Conservation (phyloP, 306 rosid species). For the Purshia tridentata region DNA sequence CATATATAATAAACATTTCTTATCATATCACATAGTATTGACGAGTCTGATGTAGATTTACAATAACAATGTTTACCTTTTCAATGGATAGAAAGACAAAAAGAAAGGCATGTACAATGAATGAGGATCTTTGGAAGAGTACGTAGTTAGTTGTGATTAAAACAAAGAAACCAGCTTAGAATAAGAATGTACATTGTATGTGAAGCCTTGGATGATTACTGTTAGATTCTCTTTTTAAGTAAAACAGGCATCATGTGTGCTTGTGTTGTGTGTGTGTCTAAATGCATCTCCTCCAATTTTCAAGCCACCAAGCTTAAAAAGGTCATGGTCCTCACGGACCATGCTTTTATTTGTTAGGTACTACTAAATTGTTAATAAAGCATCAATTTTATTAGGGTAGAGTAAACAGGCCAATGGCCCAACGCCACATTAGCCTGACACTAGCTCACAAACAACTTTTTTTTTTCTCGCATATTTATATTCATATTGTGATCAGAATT, state of each 20-base stretch:
- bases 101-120: conserved; percentile 32
- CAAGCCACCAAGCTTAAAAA: conserved; percentile 8
- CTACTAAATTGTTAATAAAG: neutral
- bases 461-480: too few relatives aligned
- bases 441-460: too few relatives aligned
- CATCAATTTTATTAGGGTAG: too few relatives aligned
- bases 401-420: too few relatives aligned
- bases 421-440: too few relatives aligned
- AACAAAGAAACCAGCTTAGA: conserved; percentile 11
- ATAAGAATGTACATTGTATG: conserved; percentile 31
- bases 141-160: conserved; percentile 17
- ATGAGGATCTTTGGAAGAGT: conserved; percentile 14
- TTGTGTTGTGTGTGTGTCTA: neutral
- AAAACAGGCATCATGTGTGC: conserved; percentile 22
- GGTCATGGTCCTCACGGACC: neutral
- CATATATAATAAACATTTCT: too few relatives aligned
- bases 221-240: conserved; percentile 34
- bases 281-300: conserved; percentile 2
- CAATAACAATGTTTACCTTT: too few relatives aligned
- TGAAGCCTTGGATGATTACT: neutral
- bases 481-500: too few relatives aligned
- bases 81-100: neutral
- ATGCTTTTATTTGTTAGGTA: conserved; percentile 27
- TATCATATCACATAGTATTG: too few relatives aligned
- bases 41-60: too few relatives aligned